A percentile compares a stretch with the other conserved stretches of the same genome.
These are phyloP conservation scores for Metschnikowia dekortorum DNA, from an alignment of 805 yeast species.

Conservation along the genomic window DNA sequence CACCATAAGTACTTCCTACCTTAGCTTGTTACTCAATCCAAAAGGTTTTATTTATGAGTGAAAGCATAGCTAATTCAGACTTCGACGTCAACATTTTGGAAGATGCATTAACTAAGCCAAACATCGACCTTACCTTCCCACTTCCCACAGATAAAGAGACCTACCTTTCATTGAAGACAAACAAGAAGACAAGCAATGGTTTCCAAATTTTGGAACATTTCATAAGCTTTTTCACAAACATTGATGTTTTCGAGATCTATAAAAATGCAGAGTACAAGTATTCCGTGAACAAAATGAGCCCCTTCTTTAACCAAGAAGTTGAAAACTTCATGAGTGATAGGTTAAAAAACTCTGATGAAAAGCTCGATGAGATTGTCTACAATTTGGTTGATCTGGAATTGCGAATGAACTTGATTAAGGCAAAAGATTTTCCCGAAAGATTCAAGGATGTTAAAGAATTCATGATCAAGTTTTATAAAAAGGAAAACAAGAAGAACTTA, in stretches of 20 bases:
- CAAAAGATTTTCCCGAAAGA: conserved; percentile 29
- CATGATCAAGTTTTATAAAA: conserved; percentile 34
- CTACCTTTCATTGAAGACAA: conserved; percentile 25
- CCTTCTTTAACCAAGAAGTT: conserved; percentile 25
- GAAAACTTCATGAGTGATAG: conserved; percentile 29
- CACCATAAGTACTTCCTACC: not conserved
- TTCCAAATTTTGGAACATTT: conserved; percentile 28
- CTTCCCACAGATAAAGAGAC: conserved; percentile 35
- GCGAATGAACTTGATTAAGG: conserved; percentile 32
- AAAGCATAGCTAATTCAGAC: conserved; percentile 9
- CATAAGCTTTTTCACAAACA: conserved; percentile 26
- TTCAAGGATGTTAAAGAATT: conserved; percentile 34
- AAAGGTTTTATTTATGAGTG: not conserved
- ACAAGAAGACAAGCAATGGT: conserved; percentile 23
- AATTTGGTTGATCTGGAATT: conserved; percentile 35
- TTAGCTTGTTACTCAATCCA: not conserved
- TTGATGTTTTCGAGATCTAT: conserved; percentile 29
- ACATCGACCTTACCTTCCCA: conserved; percentile 33
- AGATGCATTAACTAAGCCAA: conserved; percentile 27
- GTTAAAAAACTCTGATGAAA: conserved; percentile 27
- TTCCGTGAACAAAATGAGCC: conserved; percentile 29
- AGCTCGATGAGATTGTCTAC: conserved; percentile 33
- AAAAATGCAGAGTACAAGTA: conserved; percentile 30
- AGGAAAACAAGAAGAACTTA: conserved; percentile 33
- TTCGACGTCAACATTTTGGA: conserved; percentile 39